Base-by-base conservation (phyloP, 768 basidiomycete species). In the Tylopilus cervinicoccineus region DNA sequence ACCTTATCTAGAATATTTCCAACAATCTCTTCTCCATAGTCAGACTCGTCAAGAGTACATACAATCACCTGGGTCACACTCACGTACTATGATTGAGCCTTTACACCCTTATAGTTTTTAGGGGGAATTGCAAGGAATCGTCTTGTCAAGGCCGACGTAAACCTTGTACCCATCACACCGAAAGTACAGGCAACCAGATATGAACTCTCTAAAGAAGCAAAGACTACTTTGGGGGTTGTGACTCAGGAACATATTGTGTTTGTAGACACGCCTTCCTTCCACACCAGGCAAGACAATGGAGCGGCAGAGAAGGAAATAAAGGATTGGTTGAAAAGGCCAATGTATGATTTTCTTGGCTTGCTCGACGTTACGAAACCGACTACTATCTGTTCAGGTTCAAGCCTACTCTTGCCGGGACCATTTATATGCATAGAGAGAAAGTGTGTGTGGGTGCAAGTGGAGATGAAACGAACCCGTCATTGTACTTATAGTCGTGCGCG, bases 181-280 rank as follows among this genome's bases (percentile, higher is more conserved):
- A 19, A 32, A 2, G 45, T 51, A 16, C 37, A 31, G 14, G 60
- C 61, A 22, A 28, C 57, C 22, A 52, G 45, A 49, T 57, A 43
- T 36, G 24, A 45, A 9, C 51, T 59, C 24, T 26, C 33, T 0
- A 37, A 37, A 0, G 20, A 6, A 4, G 59, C 38, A 3, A 47
- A 24, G 28, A 1, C 0, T 3, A 7, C 12, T n/a, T 31, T 55
- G 16, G 3, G 23, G 0, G 23, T 5, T 1, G 7, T 13, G 8
- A 5, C 0, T 2, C 37, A 43, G 20, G 49, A 33, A 1, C 8
- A 40, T 27, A 55, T 61, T 9, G 61, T 63, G 13, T 54, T 63
- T 14, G 54, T 63, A 0, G 56, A 63, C 44, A 63, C 45, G 1
- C 61, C 61, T 11, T 58, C 59, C 17, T 58, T 61, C n/a, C 23